A percentile compares a stretch with the other conserved stretches of the same genome.
Evolutionary conservation across 73 alveolate genomes (phyloP).

Genomic region (Paramecium sonneborni): DNA sequence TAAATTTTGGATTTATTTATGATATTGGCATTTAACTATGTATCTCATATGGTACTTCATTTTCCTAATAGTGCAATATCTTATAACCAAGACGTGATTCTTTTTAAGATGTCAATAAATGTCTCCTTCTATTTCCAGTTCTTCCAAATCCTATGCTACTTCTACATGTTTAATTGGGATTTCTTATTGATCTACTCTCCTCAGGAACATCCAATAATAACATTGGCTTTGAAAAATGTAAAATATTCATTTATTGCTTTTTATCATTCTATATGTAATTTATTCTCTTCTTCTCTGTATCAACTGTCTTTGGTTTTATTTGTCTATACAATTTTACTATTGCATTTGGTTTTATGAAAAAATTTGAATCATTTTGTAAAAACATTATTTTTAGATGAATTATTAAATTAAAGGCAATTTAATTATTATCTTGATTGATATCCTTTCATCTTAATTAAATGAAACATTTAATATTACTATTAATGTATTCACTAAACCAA

Average conservation of each 20-base stretch:
- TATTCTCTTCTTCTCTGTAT: neutral
- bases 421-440: slow-evolving; percentile 2
- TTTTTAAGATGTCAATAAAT: neutral
- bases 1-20: neutral
- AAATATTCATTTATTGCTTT: neutral
- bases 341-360: neutral
- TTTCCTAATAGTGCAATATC: neutral
- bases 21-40: neutral
- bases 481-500: neutral
- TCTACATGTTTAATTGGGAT: neutral
- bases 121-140: neutral
- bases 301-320: neutral
- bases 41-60: neutral
- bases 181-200: neutral
- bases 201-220: neutral
- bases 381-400: neutral
- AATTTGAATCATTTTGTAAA: neutral
- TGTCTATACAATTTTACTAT: neutral
- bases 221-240: neutral
- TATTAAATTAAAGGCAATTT: neutral
- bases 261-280: neutral
- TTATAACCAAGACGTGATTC: neutral
- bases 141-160: neutral
- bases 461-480: slow-evolving; percentile 5
- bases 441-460: neutral